Evolutionary conservation across 345 rosid genomes (phyloP), one percentile per base, ranked within the genome.

Genomic region (Hevea brasiliensis): DNA sequence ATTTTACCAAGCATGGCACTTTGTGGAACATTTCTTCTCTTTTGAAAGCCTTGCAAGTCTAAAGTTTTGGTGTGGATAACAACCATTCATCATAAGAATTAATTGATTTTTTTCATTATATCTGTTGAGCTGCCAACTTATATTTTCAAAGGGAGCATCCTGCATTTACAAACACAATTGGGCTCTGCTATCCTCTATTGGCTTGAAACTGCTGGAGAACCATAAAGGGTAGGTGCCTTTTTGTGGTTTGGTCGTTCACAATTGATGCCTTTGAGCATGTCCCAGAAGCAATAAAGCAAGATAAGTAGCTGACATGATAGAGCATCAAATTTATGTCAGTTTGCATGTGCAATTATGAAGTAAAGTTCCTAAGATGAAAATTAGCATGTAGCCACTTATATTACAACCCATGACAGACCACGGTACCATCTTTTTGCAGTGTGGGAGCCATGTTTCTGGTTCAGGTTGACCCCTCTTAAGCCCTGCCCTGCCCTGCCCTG

Each of bases 271-370:
- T 8, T 44, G 44, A 4, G 23, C 26, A n/a, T 27, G 69, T 60
- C 63, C 41, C 18, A 15, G 17, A 57, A 24, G 47, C 26, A 47
- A 37, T 41, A 61, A 67, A 26, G 57, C 20, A 4, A 9, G 20
- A 51, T 24, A 24, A 29, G 20, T 24, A 37, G 63, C 14, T 58
- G 63, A 58, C 60, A 41, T 17, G 10, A 27, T 23, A 14, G 32
- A 32, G 70, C 42, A 67, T 67, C 71, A 48, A 13, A 42, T 78
- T 48, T 27, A 20, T 63, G 84, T 72, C 80, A 72, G 82, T 65
- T 48, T 26, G 72, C 81, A 77, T 77, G 84, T 77, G 81, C 84
- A 81, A 72, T 74, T 66, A 74, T 77, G 71, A 44, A 44, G 40
- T 63, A 74, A 71, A 77, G 78, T 56, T 45, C 24, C 48, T 12